phyloP scores from a whole-genome alignment of 2,329 filamentous ascomycete genomes.

The Chrysoporthe puriensis region DNA sequence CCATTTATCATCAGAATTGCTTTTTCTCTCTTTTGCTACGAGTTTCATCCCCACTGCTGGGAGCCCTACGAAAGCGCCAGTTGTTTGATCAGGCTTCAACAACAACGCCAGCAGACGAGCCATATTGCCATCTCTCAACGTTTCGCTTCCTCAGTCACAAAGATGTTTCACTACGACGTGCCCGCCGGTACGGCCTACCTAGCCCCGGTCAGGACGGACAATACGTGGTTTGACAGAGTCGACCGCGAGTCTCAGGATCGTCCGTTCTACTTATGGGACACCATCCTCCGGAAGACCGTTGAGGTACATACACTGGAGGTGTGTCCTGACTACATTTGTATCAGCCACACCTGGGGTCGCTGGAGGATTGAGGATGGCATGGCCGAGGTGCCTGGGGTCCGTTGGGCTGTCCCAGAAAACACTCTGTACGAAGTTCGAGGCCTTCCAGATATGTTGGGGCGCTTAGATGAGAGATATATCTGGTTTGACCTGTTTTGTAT shows the following conservation, averaged over 20 bases:
- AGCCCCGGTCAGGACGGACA: neutral
- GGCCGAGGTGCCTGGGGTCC: neutral
- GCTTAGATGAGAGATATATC: conserved; percentile 1
- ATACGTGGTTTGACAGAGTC: too few relatives aligned
- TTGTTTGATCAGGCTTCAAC: neutral
- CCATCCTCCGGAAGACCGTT: neutral
- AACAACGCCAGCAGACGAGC: neutral
- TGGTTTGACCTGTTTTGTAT: conserved; percentile 17
- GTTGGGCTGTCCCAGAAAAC: conserved; percentile 11
- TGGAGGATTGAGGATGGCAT: neutral
- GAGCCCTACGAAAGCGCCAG: conserved; percentile 3
- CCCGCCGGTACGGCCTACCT: neutral
- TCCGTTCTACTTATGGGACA: conserved; percentile 4
- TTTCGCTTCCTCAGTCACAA: neutral
- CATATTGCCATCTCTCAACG: conserved; percentile 2
- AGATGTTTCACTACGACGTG: neutral
- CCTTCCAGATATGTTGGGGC: conserved; percentile 1
- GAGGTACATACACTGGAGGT: neutral
- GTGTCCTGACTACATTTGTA: neutral
- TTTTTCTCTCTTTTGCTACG: neutral
- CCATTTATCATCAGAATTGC: neutral
- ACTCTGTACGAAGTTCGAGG: conserved; percentile 3
- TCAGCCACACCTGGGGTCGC: conserved; percentile 14
- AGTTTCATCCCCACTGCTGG: conserved; percentile 1
- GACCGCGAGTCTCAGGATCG: neutral